These are phyloP conservation scores for Luffa acutangula DNA, from an alignment of 306 rosid species.

Conservation along the genomic window DNA sequence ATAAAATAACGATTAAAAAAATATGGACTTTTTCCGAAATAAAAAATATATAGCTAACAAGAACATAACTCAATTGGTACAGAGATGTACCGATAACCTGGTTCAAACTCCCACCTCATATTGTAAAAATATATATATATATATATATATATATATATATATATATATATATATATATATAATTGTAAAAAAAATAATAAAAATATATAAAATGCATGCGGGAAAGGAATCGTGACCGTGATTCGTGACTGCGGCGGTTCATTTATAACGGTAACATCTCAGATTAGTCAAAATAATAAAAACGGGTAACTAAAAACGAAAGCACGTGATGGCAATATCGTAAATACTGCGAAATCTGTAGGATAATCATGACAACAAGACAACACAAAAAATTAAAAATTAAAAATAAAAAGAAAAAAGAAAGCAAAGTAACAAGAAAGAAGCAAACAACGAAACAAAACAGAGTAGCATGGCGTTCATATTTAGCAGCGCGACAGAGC, in stretches of 20 bases:
- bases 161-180: too few species aligned
- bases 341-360: neutral
- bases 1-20: too few species aligned
- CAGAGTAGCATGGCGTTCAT: neutral
- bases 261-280: slow-evolving; percentile 6
- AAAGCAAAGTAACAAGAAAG: neutral
- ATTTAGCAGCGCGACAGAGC: neutral
- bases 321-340: slow-evolving; percentile 10
- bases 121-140: too few species aligned
- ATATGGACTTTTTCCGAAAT: neutral
- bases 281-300: neutral
- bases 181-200: too few species aligned
- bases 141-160: too few species aligned
- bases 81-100: too few species aligned
- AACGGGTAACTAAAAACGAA: neutral
- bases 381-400: neutral
- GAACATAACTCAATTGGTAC: too few species aligned
- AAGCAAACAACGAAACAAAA: neutral
- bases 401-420: neutral
- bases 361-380: neutral
- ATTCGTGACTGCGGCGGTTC: slow-evolving; percentile 5
- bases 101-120: too few species aligned
- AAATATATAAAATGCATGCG: neutral
- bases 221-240: neutral
- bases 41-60: neutral